Base-by-base conservation (phyloP, 768 basidiomycete genomes). In the Solioccasus polychromus region DNA sequence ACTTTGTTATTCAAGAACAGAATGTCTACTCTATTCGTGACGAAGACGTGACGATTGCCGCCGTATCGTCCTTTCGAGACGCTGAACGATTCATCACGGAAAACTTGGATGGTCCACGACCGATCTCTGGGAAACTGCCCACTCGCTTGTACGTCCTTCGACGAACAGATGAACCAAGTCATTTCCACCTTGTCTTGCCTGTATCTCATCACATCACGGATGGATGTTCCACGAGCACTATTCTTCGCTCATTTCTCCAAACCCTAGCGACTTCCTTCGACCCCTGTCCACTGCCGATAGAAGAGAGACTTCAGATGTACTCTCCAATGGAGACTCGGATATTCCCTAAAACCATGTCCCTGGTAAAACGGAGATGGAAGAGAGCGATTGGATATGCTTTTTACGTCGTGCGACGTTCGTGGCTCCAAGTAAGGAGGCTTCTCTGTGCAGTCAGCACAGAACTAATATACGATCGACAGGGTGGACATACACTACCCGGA, bases 201-300 rank as follows among this genome's bases (percentile, higher is more conserved):
- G 59, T 72, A 8, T 72, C 77, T 3, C 80, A 82, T 53, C 60
- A 63, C 47, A 75, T 80, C 46, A 71, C 73, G 3, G 79, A 82
- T 60, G 76, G 73, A 15, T 72, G 74, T 41, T 64, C 73, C 14
- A 75, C 73, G 44, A 54, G 62, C 30, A 48, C 47, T 4, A 1
- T 48, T 26, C 41, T 48, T 12, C 41, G 29, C 14, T 25, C 47
- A 11, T 48, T 48, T 25, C 43, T 43, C 15, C 47, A 43, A 25
- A 43, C 47, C 4, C 24, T 48, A 15, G 35, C 41, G 11, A 43
- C 47, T 4, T 32, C 36, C 3, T 46, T 46, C 20, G 45, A 46
- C 24, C 45, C 39, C 18, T 29, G 1, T 26, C 32, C 39, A 4
- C 5, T 15, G 7, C 30, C 30, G 11, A 31, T 31, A 5, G 8